phyloP scores from a whole-genome alignment of 2,329 filamentous ascomycete species.

The Pestalotiopsis sp. region DNA sequence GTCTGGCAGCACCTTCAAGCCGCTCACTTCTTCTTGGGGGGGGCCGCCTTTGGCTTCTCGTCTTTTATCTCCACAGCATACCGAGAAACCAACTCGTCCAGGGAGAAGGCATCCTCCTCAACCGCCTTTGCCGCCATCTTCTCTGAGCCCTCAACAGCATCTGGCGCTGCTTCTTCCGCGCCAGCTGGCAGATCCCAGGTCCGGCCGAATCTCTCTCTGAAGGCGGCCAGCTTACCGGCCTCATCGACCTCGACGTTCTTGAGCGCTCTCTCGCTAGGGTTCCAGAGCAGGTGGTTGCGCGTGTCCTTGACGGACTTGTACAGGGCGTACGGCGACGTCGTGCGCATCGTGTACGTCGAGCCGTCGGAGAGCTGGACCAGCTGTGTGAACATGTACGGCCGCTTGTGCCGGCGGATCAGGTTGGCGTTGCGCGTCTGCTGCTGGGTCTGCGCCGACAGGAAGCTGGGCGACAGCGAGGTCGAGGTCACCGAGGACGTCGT shows the following conservation, averaged over 20 bases:
- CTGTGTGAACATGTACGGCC: constrained; percentile 97
- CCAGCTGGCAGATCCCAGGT: constrained; percentile 65
- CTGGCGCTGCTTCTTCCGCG: constrained; percentile 30
- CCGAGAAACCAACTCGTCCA: constrained; percentile 50
- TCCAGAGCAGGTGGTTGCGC: constrained; percentile 88
- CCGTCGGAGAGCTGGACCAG: constrained; percentile 91
- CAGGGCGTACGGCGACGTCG: constrained; percentile 67
- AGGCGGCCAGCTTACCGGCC: constrained; percentile 83
- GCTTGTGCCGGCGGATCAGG: constrained; percentile 81
- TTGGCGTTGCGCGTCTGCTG: constrained; percentile 77
- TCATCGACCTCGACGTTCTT: constrained; percentile 93
- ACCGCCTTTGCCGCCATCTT: constrained; percentile 24
- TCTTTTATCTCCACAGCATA: constrained; percentile 43
- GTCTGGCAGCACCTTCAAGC: constrained; percentile 23
- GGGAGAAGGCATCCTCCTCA: constrained; percentile 33
- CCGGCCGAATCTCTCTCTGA: constrained; percentile 80
- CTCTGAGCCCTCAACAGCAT: constrained; percentile 16
- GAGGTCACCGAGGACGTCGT: constrained; percentile 10
- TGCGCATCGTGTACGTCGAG: constrained; percentile 77
- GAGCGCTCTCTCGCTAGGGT: constrained; percentile 78
- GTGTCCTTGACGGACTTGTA: constrained; percentile 74
- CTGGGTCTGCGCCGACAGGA: constrained; percentile 18
- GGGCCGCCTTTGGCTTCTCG: constrained; percentile 35
- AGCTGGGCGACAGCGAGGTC: background rate
- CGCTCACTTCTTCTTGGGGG: constrained; percentile 36